A percentile compares a stretch with the other conserved stretches of the same genome.
phyloP scores from a whole-genome alignment of 2,329 filamentous ascomycete genomes.

The Hortaea werneckii region DNA sequence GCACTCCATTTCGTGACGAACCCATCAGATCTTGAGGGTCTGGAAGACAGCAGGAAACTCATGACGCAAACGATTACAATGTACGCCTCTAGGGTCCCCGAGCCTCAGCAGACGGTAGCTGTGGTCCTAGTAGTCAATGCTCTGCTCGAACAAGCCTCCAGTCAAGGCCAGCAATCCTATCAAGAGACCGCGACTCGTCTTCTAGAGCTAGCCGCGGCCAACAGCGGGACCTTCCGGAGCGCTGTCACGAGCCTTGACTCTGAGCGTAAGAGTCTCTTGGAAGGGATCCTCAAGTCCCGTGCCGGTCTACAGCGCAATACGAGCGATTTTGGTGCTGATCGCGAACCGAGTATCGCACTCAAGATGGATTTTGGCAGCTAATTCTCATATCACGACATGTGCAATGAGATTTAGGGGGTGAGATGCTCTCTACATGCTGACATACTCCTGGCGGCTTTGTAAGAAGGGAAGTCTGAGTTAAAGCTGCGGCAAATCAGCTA shows the following conservation, averaged over 20 bases:
- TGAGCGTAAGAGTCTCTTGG: conserved; percentile 65
- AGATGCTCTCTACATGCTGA: too few relatives aligned
- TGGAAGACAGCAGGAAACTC: conserved; percentile 61
- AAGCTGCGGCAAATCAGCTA: too few relatives aligned
- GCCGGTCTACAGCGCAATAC: conserved; percentile 30
- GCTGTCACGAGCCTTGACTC: conserved; percentile 62
- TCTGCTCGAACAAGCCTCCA: conserved; percentile 65
- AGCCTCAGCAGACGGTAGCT: conserved; percentile 41
- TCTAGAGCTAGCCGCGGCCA: conserved; percentile 67
- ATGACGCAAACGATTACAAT: conserved; percentile 65
- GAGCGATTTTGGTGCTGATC: conserved; percentile 37
- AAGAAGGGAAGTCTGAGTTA: too few relatives aligned
- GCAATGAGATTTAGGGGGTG: too few relatives aligned
- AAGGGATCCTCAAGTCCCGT: conserved; percentile 45
- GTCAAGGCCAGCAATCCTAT: conserved; percentile 39
- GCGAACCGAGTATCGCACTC: conserved; percentile 72
- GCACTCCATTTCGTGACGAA: conserved; percentile 63
- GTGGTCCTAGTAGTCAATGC: conserved; percentile 70
- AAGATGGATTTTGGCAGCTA: conserved; percentile 70
- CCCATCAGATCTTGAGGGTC: conserved; percentile 57
- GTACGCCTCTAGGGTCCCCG: conserved; percentile 47
- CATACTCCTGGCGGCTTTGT: too few relatives aligned
- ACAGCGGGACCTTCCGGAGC: conserved; percentile 62
- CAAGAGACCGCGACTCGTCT: conserved; percentile 65
- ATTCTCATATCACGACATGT: background rate